Evolutionary conservation across 768 basidiomycete species (phyloP), one percentile per base, ranked within the genome.

Genomic region (Phlegmacium glaucopus): DNA sequence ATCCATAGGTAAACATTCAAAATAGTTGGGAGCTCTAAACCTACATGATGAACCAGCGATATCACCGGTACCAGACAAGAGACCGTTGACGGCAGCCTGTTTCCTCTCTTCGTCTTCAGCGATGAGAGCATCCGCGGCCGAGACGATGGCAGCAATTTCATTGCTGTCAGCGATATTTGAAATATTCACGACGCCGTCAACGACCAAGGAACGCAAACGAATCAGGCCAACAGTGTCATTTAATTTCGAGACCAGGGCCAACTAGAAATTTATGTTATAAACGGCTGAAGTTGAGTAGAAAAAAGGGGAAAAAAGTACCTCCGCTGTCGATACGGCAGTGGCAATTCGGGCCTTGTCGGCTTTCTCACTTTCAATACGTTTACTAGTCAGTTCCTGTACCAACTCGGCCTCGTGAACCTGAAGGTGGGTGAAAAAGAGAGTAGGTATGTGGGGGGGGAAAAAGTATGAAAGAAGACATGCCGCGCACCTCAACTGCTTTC

Each of bases 401-500:
- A 79, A 55, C 51, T 87, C 87, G 1, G 76, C 69, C 66, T 91
- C 89, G 54, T 85, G 72, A 36, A 63, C 64, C 89, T 90, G 52
- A n/a, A n/a, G n/a, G n/a, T n/a, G n/a, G n/a, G n/a, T n/a, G n/a
- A 28, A 44, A 45, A 32, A 48, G 35, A 22, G 22, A 5, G 22
- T 22, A 5, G 5, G 22, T 22, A 22, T 3, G 2, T 22, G 22
- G n/a, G n/a, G n/a, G n/a, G n/a, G n/a, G n/a, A 22, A 22, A 16
- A 43, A 28, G 45, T 15, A 45, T 25, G 27, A 8, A 32, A 28
- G 26, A 28, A 18, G 11, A 17, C 22, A 34, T 25, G 26, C 39
- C 38, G 47, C 72, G 34, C 38, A 92, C 93, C 79, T 95, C 90
- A 51, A 94, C 76, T 35, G 77, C 80, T 63, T 88, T 92, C 65